Evolutionary conservation across 2,329 filamentous ascomycete species (phyloP).

Genomic region (Aspergillus sp.): DNA sequence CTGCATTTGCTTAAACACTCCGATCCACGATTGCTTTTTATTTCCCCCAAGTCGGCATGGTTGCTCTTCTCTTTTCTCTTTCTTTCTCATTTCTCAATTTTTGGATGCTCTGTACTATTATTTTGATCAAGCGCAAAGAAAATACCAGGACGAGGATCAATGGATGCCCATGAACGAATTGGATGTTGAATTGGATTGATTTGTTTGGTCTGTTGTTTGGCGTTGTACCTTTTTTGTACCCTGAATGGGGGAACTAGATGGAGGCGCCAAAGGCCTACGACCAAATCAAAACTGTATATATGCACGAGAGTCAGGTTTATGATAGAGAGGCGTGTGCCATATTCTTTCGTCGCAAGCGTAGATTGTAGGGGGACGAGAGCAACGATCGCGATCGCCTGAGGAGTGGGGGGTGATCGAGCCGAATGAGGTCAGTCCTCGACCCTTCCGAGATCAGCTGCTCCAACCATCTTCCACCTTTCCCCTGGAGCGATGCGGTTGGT

Average conservation of each 20-base stretch:
- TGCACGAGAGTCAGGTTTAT: constrained; percentile 19
- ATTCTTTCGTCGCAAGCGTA: neutral
- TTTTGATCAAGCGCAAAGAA: constrained; percentile 15
- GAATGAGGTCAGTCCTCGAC: neutral
- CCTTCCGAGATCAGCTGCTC: neutral
- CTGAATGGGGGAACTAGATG: constrained; percentile 11
- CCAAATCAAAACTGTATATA: constrained; percentile 26
- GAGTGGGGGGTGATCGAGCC: neutral
- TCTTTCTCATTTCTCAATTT: constrained; percentile 11
- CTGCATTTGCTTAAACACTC: constrained; percentile 8
- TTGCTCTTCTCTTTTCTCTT: constrained; percentile 9
- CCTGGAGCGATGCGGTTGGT: neutral
- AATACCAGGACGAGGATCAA: constrained; percentile 16
- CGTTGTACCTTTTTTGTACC: neutral
- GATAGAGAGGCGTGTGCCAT: constrained; percentile 18
- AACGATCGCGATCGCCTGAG: neutral
- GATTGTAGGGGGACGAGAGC: neutral
- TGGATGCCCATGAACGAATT: constrained; percentile 20
- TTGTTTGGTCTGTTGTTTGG: constrained; percentile 2
- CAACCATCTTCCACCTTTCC: neutral
- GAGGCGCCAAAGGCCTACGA: constrained; percentile 17
- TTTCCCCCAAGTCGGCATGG: constrained; percentile 5
- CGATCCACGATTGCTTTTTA: constrained; percentile 8
- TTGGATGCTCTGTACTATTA: constrained; percentile 25
- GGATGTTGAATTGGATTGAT: constrained; percentile 12